These are phyloP conservation scores for Geotrichum siamense DNA, from an alignment of 1,139 yeast species.

Conservation along the genomic window DNA sequence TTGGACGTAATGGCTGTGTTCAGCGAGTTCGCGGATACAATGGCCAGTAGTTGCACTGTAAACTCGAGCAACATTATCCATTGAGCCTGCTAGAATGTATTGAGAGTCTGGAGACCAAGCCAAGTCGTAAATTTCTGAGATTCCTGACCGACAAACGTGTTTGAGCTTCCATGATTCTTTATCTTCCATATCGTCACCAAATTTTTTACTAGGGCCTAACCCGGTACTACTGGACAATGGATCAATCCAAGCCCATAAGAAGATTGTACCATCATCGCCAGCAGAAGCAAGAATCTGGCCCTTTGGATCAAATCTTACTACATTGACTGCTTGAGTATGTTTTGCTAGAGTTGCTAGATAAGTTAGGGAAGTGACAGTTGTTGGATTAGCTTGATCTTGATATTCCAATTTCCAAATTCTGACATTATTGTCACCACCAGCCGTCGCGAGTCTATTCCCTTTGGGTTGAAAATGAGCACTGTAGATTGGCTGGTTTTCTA, in stretches of 20 bases:
- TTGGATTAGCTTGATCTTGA: slow-evolving; percentile 19
- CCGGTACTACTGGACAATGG: not conserved
- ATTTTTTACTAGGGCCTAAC: slow-evolving; percentile 8
- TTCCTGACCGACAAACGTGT: slow-evolving; percentile 49
- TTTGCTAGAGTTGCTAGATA: slow-evolving; percentile 66
- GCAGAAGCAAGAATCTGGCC: slow-evolving; percentile 69
- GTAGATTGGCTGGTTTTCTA: slow-evolving; percentile 75
- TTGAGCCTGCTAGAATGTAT: slow-evolving; percentile 77
- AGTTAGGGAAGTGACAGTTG: slow-evolving; percentile 43
- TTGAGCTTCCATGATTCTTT: slow-evolving; percentile 67
- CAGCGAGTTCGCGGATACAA: slow-evolving; percentile 55
- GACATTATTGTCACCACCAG: slow-evolving; percentile 90
- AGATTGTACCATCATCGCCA: slow-evolving; percentile 87
- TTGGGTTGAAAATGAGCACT: slow-evolving; percentile 70
- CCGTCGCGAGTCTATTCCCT: slow-evolving; percentile 59
- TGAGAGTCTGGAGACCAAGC: slow-evolving; percentile 85
- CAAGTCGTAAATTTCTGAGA: slow-evolving; percentile 80
- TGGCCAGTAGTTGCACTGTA: slow-evolving; percentile 53
- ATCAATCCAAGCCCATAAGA: slow-evolving; percentile 59
- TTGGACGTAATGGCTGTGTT: slow-evolving; percentile 85
- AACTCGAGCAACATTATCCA: slow-evolving; percentile 77
- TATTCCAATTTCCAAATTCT: slow-evolving; percentile 48
- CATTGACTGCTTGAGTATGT: slow-evolving; percentile 93
- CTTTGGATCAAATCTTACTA: slow-evolving; percentile 66
- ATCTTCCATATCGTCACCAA: slow-evolving; percentile 42